phyloP scores from a whole-genome alignment of 805 yeast genomes.

The Zygosaccharomyces siamensis region DNA sequence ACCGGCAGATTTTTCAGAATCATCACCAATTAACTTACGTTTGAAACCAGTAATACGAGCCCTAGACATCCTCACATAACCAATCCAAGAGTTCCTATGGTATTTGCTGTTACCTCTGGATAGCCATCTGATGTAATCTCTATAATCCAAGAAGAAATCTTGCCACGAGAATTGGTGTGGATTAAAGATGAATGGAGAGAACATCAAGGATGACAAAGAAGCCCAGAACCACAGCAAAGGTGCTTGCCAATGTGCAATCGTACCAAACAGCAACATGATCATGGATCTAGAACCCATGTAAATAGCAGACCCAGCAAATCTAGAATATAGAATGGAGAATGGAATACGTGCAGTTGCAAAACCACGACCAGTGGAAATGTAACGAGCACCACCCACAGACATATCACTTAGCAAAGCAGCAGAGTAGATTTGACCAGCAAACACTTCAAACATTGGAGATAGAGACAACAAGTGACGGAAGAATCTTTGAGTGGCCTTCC shows the following conservation, averaged over 20 bases:
- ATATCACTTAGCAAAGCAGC: conserved; percentile 66
- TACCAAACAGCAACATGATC: conserved; percentile 66
- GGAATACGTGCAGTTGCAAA: conserved; percentile 78
- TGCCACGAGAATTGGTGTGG: conserved; percentile 97
- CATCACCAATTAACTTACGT: conserved; percentile 65
- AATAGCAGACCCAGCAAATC: conserved; percentile 78
- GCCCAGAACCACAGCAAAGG: conserved; percentile 98
- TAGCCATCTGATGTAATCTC: conserved; percentile 87
- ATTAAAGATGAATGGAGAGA: conserved; percentile 92
- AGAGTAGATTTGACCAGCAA: conserved; percentile 75
- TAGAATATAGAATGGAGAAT: conserved; percentile 65
- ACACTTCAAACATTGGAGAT: conserved; percentile 79
- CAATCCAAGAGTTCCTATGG: conserved; percentile 88
- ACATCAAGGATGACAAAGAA: conserved; percentile 76
- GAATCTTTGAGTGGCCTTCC: conserved; percentile 69
- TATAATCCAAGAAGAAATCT: conserved; percentile 93
- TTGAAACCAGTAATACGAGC: conserved; percentile 84
- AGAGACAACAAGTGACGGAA: conserved; percentile 62
- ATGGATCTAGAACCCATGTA: conserved; percentile 79
- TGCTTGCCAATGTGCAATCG: conserved; percentile 84
- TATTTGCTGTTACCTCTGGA: conserved; percentile 87
- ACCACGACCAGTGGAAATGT: conserved; percentile 83
- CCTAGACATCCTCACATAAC: conserved; percentile 75
- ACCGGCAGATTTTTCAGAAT: conserved; percentile 78
- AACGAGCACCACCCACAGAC: conserved; percentile 81